A percentile compares a stretch with the other conserved stretches of the same genome.
Evolutionary conservation across 805 yeast genomes (phyloP).

Genomic region (Lipomyces chichibuensis): DNA sequence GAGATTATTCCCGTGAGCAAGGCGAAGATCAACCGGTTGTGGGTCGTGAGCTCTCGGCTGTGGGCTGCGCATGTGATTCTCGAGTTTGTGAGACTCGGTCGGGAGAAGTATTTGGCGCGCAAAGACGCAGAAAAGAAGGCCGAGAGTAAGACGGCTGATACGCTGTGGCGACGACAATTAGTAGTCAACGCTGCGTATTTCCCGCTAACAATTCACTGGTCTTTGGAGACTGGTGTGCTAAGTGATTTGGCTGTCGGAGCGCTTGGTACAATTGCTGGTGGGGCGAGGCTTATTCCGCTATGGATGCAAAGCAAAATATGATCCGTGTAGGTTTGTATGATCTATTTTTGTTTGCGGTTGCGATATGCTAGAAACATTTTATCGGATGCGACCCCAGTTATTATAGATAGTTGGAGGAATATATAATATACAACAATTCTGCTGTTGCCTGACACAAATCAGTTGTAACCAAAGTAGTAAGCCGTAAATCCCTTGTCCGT

Average conservation of each 20-base stretch:
- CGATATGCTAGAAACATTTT: no score
- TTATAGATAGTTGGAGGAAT: background rate
- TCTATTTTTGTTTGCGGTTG: background rate
- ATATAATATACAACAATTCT: background rate
- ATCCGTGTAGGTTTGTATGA: background rate
- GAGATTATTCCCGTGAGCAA: constrained; percentile 42
- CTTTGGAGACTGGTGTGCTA: constrained; percentile 44
- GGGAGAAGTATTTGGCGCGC: constrained; percentile 17
- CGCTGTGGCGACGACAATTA: constrained; percentile 37
- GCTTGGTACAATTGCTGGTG: constrained; percentile 46
- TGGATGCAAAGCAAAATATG: constrained; percentile 22
- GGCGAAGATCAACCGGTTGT: constrained; percentile 41
- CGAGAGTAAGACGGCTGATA: constrained; percentile 1
- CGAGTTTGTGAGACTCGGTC: constrained; percentile 41
- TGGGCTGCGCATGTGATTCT: constrained; percentile 49
- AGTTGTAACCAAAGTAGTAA: background rate
- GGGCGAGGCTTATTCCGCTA: constrained; percentile 34
- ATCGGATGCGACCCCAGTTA: background rate
- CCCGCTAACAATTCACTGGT: constrained; percentile 51
- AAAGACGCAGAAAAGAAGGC: constrained; percentile 1
- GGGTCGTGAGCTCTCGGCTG: constrained; percentile 45
- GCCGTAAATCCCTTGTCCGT: background rate
- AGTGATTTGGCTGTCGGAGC: constrained; percentile 45
- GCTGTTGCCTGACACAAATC: background rate
- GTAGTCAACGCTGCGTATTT: constrained; percentile 47